Base-by-base conservation (phyloP, 306 rosid genomes). In the Acacia acuminata region DNA sequence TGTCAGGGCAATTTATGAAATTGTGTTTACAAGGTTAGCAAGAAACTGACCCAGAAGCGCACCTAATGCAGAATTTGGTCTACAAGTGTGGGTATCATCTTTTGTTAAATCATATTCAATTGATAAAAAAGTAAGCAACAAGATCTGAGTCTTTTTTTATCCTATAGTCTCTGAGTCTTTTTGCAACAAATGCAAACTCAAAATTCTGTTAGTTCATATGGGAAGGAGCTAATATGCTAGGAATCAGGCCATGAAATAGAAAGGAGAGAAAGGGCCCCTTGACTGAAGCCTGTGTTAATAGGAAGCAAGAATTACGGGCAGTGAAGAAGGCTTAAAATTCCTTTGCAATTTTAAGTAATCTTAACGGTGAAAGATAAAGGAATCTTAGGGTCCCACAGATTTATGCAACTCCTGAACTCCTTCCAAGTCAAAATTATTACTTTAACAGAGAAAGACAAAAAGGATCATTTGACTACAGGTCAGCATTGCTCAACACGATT, bases 1-100 rank as follows among this genome's bases (percentile, higher is more conserved):
- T 61, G 68, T 63, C 79, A 53, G 71, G 65, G 61, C 48, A 42
- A 83, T 40, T 24, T 3, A 61, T 34, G 42, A 56, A 82, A 76
- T 22, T 61, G 67, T 3, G 51, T 25, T 77, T 65, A 22, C 0
- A 63, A 43, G 16, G 14, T 42, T 64, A 73, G 63, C 30, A 9
- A 27, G 10, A 78, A 40, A 72, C 14, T 34, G 71, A 51, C 63
- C 64, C 30, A 40, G 15, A 64, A 53, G 20, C 73, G 42, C 38
- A 27, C 27, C 51, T 10, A 34, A 7, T 20, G 78, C 66, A 74
- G 78, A 56, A 75, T 34, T 56, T 38, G 56, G 22, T 32, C 50
- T 24, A n/a, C 19, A 36, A 36, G 42, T 10, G 34, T 4, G 47
- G 58, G 69, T 19, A 5, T 7, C 38, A 32, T 75, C 48, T 75